A percentile compares a stretch with the other conserved stretches of the same genome.
phyloP scores from a whole-genome alignment of 495 filamentous ascomycete genomes.

The Echria macrotheca region DNA sequence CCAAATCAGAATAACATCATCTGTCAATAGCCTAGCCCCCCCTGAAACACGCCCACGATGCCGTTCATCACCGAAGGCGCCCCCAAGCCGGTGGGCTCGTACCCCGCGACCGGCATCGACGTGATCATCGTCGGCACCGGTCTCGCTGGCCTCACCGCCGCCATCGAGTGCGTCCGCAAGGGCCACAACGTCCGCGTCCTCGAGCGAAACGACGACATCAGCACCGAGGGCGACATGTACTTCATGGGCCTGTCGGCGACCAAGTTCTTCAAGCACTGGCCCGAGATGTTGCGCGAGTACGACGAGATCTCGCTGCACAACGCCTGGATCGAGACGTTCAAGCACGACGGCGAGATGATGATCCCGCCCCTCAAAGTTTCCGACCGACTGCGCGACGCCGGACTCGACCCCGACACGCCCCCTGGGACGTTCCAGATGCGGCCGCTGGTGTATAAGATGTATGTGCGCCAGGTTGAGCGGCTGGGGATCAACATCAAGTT shows the following conservation, averaged over 20 bases:
- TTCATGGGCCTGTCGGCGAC: slow-evolving; percentile 48
- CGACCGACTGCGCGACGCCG: slow-evolving; percentile 32
- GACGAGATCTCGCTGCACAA: slow-evolving; percentile 41
- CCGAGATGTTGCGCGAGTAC: slow-evolving; percentile 46
- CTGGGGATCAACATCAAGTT: slow-evolving; percentile 50
- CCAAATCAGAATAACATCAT: no score
- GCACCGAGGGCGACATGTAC: slow-evolving; percentile 47
- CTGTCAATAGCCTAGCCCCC: no score
- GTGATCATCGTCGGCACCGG: slow-evolving; percentile 60
- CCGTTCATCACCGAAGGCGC: slow-evolving; percentile 23
- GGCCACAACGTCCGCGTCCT: slow-evolving; percentile 56
- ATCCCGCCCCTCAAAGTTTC: slow-evolving; percentile 35
- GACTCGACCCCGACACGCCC: slow-evolving; percentile 32
- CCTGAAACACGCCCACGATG: slow-evolving; percentile 17
- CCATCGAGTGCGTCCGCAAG: slow-evolving; percentile 60
- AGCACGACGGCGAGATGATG: slow-evolving; percentile 47
- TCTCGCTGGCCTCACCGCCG: slow-evolving; percentile 57
- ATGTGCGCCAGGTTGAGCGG: slow-evolving; percentile 45
- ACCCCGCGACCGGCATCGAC: slow-evolving; percentile 44
- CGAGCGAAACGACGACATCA: slow-evolving; percentile 44
- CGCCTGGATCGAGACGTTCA: slow-evolving; percentile 47
- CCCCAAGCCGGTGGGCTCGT: slow-evolving; percentile 34
- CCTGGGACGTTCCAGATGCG: slow-evolving; percentile 42
- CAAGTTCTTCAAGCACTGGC: slow-evolving; percentile 52
- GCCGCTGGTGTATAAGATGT: slow-evolving; percentile 52